phyloP scores from a whole-genome alignment of 208 protist species.

The Acanthamoeba sp. region DNA sequence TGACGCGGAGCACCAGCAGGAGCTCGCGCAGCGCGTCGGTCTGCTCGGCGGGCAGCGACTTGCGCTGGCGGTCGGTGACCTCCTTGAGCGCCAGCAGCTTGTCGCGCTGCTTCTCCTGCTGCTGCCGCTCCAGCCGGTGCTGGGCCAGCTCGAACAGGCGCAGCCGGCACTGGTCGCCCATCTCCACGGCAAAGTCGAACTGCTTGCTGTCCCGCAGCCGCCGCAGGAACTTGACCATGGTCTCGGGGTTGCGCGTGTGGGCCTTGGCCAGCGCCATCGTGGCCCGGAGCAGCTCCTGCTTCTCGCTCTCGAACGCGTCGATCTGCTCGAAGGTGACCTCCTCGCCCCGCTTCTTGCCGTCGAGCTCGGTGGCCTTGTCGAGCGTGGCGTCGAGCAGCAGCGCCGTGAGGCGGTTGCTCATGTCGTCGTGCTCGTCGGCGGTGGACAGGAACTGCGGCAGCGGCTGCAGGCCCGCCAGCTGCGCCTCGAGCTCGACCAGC shows the following conservation, averaged over 20 bases:
- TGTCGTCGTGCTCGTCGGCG: background rate
- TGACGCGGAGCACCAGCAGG: background rate
- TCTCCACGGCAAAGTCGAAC: background rate
- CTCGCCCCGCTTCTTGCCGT: background rate
- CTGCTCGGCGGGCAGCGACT: slow-evolving; percentile 23
- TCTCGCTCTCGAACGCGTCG: slow-evolving; percentile 16
- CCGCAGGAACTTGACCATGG: background rate
- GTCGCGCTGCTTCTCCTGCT: slow-evolving; percentile 39
- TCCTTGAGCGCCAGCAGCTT: slow-evolving; percentile 20
- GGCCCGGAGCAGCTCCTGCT: background rate
- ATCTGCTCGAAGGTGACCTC: background rate
- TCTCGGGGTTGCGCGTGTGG: background rate
- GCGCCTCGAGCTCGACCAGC: background rate
- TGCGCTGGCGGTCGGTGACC: slow-evolving; percentile 26
- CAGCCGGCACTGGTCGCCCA: slow-evolving; percentile 28
- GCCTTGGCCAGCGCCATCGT: background rate
- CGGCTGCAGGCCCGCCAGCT: background rate
- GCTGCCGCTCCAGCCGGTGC: background rate
- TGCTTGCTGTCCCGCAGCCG: background rate
- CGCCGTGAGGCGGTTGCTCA: background rate
- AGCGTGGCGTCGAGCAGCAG: background rate
- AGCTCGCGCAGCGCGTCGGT: background rate
- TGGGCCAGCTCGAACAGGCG: slow-evolving; percentile 47
- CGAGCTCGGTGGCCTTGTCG: background rate
- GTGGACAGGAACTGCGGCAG: background rate